Conservation (phyloP, 1,284 basidiomycete genomes). For the Sporisorium reilianum region DNA sequence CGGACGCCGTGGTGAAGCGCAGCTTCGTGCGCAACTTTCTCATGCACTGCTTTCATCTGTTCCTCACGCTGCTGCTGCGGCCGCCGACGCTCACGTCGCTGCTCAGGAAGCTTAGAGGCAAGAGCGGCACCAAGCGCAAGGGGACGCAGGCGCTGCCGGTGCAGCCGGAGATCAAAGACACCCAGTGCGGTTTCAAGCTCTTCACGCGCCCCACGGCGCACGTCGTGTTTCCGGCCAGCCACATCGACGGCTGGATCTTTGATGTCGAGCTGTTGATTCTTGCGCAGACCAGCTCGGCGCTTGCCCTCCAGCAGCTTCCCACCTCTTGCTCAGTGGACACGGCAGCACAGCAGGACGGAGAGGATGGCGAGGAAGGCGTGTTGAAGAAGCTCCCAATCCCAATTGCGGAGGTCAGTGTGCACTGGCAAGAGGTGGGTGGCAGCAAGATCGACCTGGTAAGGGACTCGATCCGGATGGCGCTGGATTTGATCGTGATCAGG, state of each 20-base stretch:
- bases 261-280: conserved; percentile 94
- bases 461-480: conserved; percentile 87
- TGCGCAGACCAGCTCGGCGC: conserved; percentile 71
- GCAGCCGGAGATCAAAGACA: conserved; percentile 89
- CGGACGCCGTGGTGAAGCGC: conserved; percentile 92
- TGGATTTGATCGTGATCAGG: conserved; percentile 84
- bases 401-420: conserved; percentile 84
- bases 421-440: conserved; percentile 91
- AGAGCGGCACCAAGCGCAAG: not conserved
- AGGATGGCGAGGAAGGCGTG: conserved; percentile 9
- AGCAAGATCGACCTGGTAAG: conserved; percentile 88
- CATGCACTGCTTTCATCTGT: conserved; percentile 86
- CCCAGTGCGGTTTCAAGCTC: conserved; percentile 93
- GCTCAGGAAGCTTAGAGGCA: not conserved
- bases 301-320: conserved; percentile 7
- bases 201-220: conserved; percentile 81
- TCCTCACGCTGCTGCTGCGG: conserved; percentile 55
- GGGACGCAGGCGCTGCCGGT: conserved; percentile 20
- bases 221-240: conserved; percentile 78
- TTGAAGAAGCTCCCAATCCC: conserved; percentile 76
- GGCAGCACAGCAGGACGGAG: not conserved
- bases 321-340: not conserved
- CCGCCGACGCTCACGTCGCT: conserved; percentile 47
- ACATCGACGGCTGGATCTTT: conserved; percentile 81
- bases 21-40: conserved; percentile 87